Conservation (phyloP, 257 asterid species). For the Echites panduratus region DNA sequence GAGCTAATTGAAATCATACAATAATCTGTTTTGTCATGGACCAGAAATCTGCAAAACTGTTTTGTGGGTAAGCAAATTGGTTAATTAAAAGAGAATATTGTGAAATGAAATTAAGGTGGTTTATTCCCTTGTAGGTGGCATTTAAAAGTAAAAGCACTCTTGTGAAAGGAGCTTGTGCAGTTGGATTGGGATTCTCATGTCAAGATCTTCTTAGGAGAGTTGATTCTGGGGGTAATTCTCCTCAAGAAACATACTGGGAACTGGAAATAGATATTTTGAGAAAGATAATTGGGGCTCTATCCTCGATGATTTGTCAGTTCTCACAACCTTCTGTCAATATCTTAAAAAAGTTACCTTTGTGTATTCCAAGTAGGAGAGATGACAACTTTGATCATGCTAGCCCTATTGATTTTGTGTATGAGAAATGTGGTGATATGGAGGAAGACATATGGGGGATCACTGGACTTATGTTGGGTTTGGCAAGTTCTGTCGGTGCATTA, state of each 20-base stretch:
- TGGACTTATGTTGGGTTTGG: constrained; percentile 85
- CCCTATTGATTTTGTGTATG: constrained; percentile 29
- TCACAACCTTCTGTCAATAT: constrained; percentile 51
- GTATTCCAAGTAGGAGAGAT: constrained; percentile 43
- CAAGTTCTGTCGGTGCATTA: constrained; percentile 64
- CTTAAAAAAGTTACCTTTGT: constrained; percentile 41
- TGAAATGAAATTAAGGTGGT: neutral
- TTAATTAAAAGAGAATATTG: neutral
- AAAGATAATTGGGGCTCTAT: constrained; percentile 55
- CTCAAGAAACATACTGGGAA: constrained; percentile 34
- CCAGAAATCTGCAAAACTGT: neutral
- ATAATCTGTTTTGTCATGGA: neutral
- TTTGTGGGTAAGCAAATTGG: neutral
- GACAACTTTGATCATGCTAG: constrained; percentile 23
- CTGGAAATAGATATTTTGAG: constrained; percentile 57
- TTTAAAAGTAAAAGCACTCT: constrained; percentile 75
- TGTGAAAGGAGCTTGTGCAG: constrained; percentile 95
- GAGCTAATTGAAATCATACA: neutral
- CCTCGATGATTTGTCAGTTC: constrained; percentile 56
- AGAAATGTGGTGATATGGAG: constrained; percentile 41
- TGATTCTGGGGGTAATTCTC: constrained; percentile 41
- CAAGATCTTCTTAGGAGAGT: constrained; percentile 69
- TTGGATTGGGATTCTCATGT: constrained; percentile 88
- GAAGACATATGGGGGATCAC: constrained; percentile 84
- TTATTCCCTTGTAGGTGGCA: constrained; percentile 52